These are phyloP conservation scores for Canariomyces notabilis DNA, from an alignment of 2,329 filamentous ascomycete genomes.

Conservation along the genomic window DNA sequence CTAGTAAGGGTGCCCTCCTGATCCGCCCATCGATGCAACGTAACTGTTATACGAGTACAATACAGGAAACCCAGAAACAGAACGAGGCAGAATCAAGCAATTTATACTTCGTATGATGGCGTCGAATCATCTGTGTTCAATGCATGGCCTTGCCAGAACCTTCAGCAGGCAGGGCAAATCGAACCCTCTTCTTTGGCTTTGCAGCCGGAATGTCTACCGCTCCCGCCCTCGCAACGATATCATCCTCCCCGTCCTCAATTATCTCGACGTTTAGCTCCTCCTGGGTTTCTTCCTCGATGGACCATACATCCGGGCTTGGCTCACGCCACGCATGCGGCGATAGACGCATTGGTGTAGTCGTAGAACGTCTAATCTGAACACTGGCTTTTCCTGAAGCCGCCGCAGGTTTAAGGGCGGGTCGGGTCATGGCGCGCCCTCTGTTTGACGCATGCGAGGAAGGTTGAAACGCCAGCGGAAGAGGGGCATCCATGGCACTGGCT, in stretches of 20 bases:
- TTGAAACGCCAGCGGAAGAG: slow-evolving; percentile 27
- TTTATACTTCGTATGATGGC: too few species aligned
- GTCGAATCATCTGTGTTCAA: background rate
- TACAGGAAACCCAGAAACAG: too few species aligned
- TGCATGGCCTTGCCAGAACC: slow-evolving; percentile 23
- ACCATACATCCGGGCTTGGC: slow-evolving; percentile 56
- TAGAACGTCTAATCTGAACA: slow-evolving; percentile 26
- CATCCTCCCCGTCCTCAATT: slow-evolving; percentile 27
- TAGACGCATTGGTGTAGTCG: slow-evolving; percentile 29
- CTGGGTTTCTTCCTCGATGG: slow-evolving; percentile 55
- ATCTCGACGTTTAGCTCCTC: slow-evolving; percentile 45
- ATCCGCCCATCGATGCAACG: too few species aligned
- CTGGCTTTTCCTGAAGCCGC: too few species aligned
- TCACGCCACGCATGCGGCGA: slow-evolving; percentile 50
- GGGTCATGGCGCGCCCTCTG: slow-evolving; percentile 12
- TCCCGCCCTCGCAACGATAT: slow-evolving; percentile 24
- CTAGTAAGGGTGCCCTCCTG: too few species aligned
- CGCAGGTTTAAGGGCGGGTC: slow-evolving; percentile 11
- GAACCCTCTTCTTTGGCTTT: slow-evolving; percentile 53
- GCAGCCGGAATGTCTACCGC: slow-evolving; percentile 36
- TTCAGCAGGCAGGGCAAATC: slow-evolving; percentile 47
- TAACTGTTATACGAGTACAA: too few species aligned
- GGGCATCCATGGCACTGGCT: slow-evolving; percentile 28
- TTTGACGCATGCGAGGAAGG: background rate
- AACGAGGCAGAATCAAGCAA: too few species aligned